These are phyloP conservation scores for Linum usitatissimum DNA, from an alignment of 345 rosid species.

Conservation along the genomic window DNA sequence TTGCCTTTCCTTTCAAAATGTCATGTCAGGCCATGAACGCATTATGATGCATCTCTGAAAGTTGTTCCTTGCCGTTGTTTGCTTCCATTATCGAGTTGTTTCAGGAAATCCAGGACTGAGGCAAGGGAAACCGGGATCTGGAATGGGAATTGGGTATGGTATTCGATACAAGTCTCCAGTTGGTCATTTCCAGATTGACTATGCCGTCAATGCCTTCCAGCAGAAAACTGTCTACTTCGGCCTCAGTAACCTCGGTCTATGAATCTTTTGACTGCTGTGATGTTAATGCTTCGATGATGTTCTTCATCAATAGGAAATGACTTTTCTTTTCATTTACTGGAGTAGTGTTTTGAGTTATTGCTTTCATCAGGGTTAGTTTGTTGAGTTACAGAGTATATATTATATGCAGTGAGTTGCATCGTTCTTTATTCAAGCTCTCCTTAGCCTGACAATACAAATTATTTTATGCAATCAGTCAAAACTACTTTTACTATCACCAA, in stretches of 20 bases:
- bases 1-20: conserved; percentile 7
- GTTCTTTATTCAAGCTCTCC: no score
- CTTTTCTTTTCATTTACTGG: no score
- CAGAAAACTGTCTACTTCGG: conserved; percentile 76
- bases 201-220: conserved; percentile 60
- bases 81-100: neutral
- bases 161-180: conserved; percentile 56
- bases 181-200: conserved; percentile 61
- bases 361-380: no score
- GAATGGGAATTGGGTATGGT: conserved; percentile 66
- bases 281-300: neutral
- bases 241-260: conserved; percentile 63
- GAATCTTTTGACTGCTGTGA: conserved; percentile 13
- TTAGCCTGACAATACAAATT: no score
- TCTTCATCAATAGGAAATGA: neutral
- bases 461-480: no score
- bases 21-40: no score
- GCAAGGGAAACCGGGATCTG: conserved; percentile 78
- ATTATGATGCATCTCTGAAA: neutral
- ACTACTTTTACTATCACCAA: no score
- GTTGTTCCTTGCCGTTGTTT: neutral
- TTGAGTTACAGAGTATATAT: no score
- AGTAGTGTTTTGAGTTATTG: no score
- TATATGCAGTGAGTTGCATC: no score
- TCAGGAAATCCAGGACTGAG: conserved; percentile 85